Evolutionary conservation across 495 filamentous ascomycete species (phyloP).

Genomic region (Talaromyces trachyspermus): DNA sequence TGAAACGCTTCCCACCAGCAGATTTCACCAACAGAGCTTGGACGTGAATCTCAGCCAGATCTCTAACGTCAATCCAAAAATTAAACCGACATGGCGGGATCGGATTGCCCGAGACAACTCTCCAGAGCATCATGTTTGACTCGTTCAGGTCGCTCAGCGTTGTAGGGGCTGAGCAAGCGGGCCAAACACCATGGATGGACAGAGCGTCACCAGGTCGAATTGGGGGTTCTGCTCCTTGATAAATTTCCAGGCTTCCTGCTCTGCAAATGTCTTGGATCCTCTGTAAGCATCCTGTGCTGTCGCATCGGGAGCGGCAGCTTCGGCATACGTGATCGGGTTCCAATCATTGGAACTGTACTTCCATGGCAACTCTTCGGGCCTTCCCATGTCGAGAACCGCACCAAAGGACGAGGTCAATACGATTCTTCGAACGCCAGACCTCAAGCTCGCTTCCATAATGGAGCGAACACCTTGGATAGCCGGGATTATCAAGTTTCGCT

Average conservation of each 20-base stretch:
- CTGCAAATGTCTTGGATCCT: slow-evolving; percentile 4
- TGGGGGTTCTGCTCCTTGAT: neutral
- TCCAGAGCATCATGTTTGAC: slow-evolving; percentile 24
- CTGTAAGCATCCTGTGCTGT: slow-evolving; percentile 35
- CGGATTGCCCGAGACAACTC: slow-evolving; percentile 16
- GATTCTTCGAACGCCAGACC: neutral
- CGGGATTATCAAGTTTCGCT: neutral
- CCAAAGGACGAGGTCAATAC: slow-evolving; percentile 3
- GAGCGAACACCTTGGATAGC: neutral
- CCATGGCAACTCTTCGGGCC: neutral
- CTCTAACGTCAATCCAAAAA: slow-evolving; percentile 40
- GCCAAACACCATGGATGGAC: slow-evolving; percentile 33
- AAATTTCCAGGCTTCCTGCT: slow-evolving; percentile 1
- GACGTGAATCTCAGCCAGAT: slow-evolving; percentile 31
- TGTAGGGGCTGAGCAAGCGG: slow-evolving; percentile 29
- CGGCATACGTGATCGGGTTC: slow-evolving; percentile 61
- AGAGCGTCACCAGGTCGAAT: neutral
- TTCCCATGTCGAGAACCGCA: neutral
- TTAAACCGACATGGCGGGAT: neutral
- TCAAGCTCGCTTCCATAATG: neutral
- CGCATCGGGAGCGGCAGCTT: slow-evolving; percentile 66
- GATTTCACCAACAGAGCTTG: neutral
- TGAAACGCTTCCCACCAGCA: neutral
- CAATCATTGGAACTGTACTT: slow-evolving; percentile 17
- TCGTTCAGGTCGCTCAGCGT: slow-evolving; percentile 27